Percentiles rank a stretch among this genome's conserved stretches.
These are phyloP conservation scores for Tuber magnatum DNA, from an alignment of 495 filamentous ascomycete species.

Conservation along the genomic window DNA sequence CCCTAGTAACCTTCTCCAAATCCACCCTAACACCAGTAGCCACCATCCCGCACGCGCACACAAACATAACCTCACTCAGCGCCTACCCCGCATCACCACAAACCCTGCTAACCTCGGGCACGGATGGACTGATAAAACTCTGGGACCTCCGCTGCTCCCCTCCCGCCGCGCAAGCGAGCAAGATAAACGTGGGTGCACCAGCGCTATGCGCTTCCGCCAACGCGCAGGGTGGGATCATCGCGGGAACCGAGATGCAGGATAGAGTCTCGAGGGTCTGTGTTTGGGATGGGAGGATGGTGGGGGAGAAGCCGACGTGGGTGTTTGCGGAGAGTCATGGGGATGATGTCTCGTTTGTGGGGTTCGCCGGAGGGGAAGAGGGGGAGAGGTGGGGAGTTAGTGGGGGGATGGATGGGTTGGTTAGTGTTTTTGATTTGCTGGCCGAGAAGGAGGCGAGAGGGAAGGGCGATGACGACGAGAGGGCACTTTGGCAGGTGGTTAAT, in stretches of 20 bases:
- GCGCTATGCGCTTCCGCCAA: conserved; percentile 9
- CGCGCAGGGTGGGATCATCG: conserved; percentile 52
- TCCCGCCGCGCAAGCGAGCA: conserved; percentile 27
- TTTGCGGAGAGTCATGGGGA: conserved; percentile 88
- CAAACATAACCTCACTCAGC: conserved; percentile 53
- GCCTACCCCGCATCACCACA: conserved; percentile 42
- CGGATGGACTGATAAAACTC: conserved; percentile 54
- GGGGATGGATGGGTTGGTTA: conserved; percentile 86
- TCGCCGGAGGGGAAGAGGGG: background rate
- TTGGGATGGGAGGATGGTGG: conserved; percentile 49
- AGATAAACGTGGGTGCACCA: conserved; percentile 17
- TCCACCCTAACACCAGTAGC: conserved; percentile 46
- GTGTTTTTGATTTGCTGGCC: conserved; percentile 58
- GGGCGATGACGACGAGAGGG: conserved; percentile 77
- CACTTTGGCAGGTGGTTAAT: conserved; percentile 78
- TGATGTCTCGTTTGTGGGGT: conserved; percentile 58
- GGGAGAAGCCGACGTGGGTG: conserved; percentile 44
- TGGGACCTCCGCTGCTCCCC: conserved; percentile 48
- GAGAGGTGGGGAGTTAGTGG: conserved; percentile 63
- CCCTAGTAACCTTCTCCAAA: conserved; percentile 52
- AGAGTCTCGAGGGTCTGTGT: conserved; percentile 64
- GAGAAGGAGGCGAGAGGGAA: conserved; percentile 47
- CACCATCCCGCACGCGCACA: conserved; percentile 47
- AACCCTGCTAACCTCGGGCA: conserved; percentile 53
- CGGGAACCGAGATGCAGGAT: conserved; percentile 71